Conservation (phyloP, 1,139 yeast genomes). For the Scheffersomyces segobiensis region DNA sequence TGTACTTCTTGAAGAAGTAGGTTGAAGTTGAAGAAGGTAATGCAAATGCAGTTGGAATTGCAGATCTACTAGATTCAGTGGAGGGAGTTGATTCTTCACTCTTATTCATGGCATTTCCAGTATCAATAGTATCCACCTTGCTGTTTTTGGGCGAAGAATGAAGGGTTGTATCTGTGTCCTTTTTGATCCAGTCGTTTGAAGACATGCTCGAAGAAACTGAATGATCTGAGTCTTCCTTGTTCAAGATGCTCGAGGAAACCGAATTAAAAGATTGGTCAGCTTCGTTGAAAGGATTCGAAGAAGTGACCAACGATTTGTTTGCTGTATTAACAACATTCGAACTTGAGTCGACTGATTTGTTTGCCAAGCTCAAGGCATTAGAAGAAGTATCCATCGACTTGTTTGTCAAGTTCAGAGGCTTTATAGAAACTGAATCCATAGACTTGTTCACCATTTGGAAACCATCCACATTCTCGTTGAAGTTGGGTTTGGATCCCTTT, state of each 20-base stretch:
- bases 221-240: too few relatives aligned
- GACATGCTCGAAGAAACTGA: background rate
- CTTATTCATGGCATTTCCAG: background rate
- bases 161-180: background rate
- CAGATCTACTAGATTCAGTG: constrained; percentile 8
- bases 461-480: background rate
- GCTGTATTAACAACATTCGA: too few relatives aligned
- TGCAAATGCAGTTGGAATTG: constrained; percentile 43
- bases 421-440: background rate
- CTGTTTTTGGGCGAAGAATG: background rate
- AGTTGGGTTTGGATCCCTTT: constrained; percentile 13
- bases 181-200: background rate
- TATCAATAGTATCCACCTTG: background rate
- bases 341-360: background rate
- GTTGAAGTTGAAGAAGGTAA: constrained; percentile 48
- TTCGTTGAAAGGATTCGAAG: background rate
- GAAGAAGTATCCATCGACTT: too few relatives aligned
- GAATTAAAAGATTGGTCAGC: background rate
- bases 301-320: too few relatives aligned
- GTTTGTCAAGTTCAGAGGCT: too few relatives aligned
- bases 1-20: constrained; percentile 38
- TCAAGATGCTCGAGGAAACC: too few relatives aligned
- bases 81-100: background rate
- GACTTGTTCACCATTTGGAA: background rate
- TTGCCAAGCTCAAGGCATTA: background rate